Evolutionary conservation across 169 alveolate species (phyloP).

Genomic region (Cryptosporidium ryanae): DNA sequence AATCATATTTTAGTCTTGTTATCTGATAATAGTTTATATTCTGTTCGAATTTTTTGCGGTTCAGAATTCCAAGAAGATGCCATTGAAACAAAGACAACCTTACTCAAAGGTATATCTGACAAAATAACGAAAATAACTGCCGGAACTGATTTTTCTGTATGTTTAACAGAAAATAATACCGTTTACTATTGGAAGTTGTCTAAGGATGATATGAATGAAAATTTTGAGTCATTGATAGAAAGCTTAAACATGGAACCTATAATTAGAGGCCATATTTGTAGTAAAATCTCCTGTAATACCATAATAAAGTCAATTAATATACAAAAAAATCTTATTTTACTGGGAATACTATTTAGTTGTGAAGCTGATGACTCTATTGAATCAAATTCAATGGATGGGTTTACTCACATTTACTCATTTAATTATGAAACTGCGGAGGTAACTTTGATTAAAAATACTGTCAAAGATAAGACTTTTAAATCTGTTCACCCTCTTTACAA

Average conservation of each 20-base stretch:
- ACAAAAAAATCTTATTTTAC: conserved; percentile 4
- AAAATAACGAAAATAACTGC: conserved; percentile 41
- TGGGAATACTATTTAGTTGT: conserved; percentile 60
- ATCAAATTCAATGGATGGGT: neutral
- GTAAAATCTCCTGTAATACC: neutral
- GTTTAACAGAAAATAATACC: conserved; percentile 13
- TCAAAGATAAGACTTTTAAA: neutral
- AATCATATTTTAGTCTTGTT: conserved; percentile 48
- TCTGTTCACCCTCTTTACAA: conserved; percentile 22
- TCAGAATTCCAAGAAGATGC: conserved; percentile 12
- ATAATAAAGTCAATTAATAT: neutral
- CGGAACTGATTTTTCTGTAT: conserved; percentile 27
- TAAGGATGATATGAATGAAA: neutral
- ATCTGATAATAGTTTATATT: conserved; percentile 29
- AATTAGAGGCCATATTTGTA: conserved; percentile 20
- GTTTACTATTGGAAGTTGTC: conserved; percentile 20
- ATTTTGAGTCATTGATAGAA: neutral
- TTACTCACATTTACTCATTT: conserved; percentile 27
- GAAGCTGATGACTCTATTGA: neutral
- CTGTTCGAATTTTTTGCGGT: neutral
- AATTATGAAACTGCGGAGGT: neutral
- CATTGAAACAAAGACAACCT: neutral
- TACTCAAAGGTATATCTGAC: neutral
- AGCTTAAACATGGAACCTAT: conserved; percentile 3
- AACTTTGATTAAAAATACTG: conserved; percentile 14